Percentiles rank a stretch among this genome's conserved stretches.
Conservation (phyloP, 345 rosid genomes). For the Gossypium australe region DNA sequence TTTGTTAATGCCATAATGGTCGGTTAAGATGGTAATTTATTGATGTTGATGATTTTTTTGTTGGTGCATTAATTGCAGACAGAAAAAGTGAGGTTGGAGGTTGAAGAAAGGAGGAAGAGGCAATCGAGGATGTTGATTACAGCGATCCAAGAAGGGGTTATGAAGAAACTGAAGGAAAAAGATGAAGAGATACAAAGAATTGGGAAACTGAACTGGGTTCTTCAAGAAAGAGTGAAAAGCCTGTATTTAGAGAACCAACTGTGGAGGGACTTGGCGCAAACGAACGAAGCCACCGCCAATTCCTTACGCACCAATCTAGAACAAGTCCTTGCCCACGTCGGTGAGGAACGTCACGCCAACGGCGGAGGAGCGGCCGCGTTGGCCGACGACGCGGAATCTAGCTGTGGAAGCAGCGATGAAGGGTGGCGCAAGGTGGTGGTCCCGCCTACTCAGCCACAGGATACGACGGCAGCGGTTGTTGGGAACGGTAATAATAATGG, state of each 20-base stretch:
- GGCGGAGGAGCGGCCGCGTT: conserved; percentile 18
- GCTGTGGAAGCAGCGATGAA: conserved; percentile 56
- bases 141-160: conserved; percentile 38
- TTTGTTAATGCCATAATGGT: background rate
- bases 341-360: conserved; percentile 24
- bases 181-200: conserved; percentile 58
- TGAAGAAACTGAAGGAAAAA: conserved; percentile 46
- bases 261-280: conserved; percentile 63
- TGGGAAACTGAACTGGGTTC: conserved; percentile 51
- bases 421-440: background rate
- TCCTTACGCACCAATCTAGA: conserved; percentile 50
- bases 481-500: background rate
- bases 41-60: background rate
- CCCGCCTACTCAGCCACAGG: conserved; percentile 10
- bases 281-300: conserved; percentile 65
- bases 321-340: conserved; percentile 53
- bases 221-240: conserved; percentile 55
- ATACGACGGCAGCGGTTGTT: background rate
- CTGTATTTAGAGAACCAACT: conserved; percentile 52
- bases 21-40: background rate
- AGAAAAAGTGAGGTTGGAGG: conserved; percentile 50
- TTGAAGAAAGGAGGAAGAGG: conserved; percentile 52
- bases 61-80: conserved; percentile 26
- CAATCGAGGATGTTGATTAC: conserved; percentile 48
- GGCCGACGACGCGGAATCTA: conserved; percentile 51